These are phyloP conservation scores for Crithidia expoeki DNA, from an alignment of 208 protist species.

Conservation along the genomic window DNA sequence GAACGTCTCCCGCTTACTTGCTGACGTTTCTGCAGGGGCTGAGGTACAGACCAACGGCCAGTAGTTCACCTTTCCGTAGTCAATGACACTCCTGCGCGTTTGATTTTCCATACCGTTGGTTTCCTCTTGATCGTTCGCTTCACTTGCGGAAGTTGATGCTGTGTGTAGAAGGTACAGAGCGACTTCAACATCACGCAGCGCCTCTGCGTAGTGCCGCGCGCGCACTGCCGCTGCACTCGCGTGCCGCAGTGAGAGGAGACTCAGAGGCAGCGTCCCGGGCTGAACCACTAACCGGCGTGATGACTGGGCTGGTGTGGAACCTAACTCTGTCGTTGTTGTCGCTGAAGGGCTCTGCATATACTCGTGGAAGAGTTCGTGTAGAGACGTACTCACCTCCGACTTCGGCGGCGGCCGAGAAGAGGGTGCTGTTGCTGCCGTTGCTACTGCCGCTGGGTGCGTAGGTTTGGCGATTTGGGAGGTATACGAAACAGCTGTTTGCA, in stretches of 20 bases:
- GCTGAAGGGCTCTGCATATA: background rate
- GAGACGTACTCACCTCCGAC: conserved; percentile 3
- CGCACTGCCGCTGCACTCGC: conserved; percentile 26
- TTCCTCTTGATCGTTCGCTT: background rate
- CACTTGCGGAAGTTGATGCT: background rate
- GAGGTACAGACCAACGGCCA: background rate
- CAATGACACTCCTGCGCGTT: background rate
- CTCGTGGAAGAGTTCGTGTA: conserved; percentile 12
- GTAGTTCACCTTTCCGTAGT: background rate
- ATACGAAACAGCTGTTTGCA: background rate
- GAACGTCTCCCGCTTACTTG: too few relatives aligned
- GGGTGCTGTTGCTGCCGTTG: background rate
- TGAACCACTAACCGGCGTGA: conserved; percentile 1
- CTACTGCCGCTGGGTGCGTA: too few relatives aligned
- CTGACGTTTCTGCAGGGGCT: too few relatives aligned
- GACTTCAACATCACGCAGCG: conserved; percentile 15
- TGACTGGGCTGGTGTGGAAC: background rate
- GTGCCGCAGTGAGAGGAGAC: conserved; percentile 22
- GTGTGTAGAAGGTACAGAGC: conserved; percentile 18
- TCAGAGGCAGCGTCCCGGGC: conserved; percentile 19
- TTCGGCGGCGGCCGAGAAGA: background rate
- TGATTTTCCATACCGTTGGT: background rate
- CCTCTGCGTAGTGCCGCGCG: conserved; percentile 16
- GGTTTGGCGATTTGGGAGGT: too few relatives aligned
- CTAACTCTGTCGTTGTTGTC: background rate